Conservation (phyloP, 202 grass and related monocot genomes). For the Thinopyrum obtusiflorum region DNA sequence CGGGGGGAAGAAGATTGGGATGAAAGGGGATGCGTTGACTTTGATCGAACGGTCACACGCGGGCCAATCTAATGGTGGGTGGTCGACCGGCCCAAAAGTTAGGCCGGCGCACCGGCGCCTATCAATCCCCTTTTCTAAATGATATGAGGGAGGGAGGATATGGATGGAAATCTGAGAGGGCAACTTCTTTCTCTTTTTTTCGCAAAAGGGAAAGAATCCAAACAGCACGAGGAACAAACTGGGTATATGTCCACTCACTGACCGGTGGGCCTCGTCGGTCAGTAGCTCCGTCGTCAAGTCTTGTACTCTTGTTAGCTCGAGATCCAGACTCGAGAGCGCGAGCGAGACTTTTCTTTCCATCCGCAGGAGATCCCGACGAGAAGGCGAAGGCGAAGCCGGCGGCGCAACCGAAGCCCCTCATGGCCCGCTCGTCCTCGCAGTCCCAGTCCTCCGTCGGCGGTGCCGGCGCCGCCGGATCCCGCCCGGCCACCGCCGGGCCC, state of each 20-base stretch:
- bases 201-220: background rate
- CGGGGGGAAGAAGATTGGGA: no score
- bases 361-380: conserved; percentile 4
- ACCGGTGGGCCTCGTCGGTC: background rate
- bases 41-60: no score
- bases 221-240: background rate
- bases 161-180: background rate
- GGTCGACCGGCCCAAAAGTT: no score
- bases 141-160: background rate
- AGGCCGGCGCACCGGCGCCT: no score
- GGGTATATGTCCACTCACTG: background rate
- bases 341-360: conserved; percentile 12
- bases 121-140: no score
- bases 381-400: background rate
- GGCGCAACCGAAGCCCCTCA: background rate
- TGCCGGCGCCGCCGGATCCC: conserved; percentile 15
- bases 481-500: conserved; percentile 40
- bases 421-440: conserved; percentile 52
- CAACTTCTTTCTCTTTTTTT: background rate
- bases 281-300: background rate
- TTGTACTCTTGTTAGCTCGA: background rate
- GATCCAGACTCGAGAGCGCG: conserved; percentile 23
- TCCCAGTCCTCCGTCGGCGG: conserved; percentile 45
- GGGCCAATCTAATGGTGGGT: no score
- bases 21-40: no score